Base-by-base conservation (phyloP, 164 flowering plant genomes). In the Hamamelis virginiana region DNA sequence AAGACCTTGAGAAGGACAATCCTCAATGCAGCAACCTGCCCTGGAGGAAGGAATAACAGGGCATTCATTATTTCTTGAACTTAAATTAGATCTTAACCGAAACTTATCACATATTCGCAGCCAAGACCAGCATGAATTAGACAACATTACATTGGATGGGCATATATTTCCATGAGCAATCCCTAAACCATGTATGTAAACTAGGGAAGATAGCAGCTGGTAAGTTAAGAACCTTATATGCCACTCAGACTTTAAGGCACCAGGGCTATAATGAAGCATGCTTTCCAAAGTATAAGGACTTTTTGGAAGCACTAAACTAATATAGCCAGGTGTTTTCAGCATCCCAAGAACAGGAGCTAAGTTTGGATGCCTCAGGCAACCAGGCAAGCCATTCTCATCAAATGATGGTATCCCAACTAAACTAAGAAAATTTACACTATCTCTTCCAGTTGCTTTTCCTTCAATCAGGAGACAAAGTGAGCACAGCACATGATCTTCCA, bases 331-430 rank as follows among this genome's bases (percentile, higher is more conserved):
- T 41, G 82, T 52, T 73, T 83, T 89, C 22, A 95, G 77, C 76
- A 90, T 77, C 33, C 91, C 93, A 72, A 95, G 74, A 68, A 86
- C 79, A 45, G 97, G 97, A 45, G 70, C 78, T 33, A 92, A 74
- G 66, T 95, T 95, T 28, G 99, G 99, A 82, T 95, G 97, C 86
- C 98, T 89, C 69, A 92, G 65, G 70, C 88, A 82, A 16, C 89
- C 92, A 55, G 91, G 92, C 62, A 83, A 74, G 45, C 51, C 64
- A 46, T 67, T 74, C 58, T 87, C 91, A 59, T 70, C 72, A 71
- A 84, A 87, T 51, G 88, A 78, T 5, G 97, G 97, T 65, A 92
- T 41, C 68, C 97, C 98, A 68, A 95, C 59, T 74, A 89, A 75
- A 68, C 75, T 75, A 72, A 91, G 89, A 77, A 92, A 88, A 72